Evolutionary conservation across 306 rosid species (phyloP), one percentile per base, ranked within the genome.

Genomic region (Dalbergia cultrata): DNA sequence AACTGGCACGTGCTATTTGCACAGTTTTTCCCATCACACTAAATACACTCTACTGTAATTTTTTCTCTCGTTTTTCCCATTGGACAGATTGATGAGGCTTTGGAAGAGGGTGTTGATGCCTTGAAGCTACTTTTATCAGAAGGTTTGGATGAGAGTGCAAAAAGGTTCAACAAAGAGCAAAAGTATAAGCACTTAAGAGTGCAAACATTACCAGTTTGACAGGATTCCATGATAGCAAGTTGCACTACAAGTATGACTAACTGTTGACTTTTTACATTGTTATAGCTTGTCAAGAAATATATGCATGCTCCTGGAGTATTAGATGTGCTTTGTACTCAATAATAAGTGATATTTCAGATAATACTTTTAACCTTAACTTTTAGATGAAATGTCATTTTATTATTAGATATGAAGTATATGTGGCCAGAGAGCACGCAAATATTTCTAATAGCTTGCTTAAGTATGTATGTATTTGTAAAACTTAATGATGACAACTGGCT

Each of bases 171-270:
- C 88, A 74, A 76, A 11, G 95, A 92, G 76, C 94, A 91, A 72
- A 95, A 95, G 78, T 90, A 89, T 84, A 95, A 91, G 85, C 95
- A 92, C 87, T 47, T 91, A 6, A 83, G 92, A 86, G 72, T 90
- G 78, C 92, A 87, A 78, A 90, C 85, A 3, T 63, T 87, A 78
- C 91, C 92, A 65, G 76, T 86, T 39, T 89, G 83, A 85, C 12
- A 22, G 72, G 21, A 57, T 77, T 22, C 41, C 79, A 37, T 70
- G 68, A 44, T 70, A 35, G 77, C 75, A 72, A 54, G 78, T 62
- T 26, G 70, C 53, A 13, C 33, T 45, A 22, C 8, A 62, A 70
- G 31, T 26, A 26, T 26, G 31, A 26, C 31, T 26, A 26, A 3
- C 31, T 26, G 31, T 26, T 26, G 31, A 26, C 31, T 26, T 26